Evolutionary conservation across 768 basidiomycete genomes (phyloP), one percentile per base, ranked within the genome.

Genomic region (Tephrocybe rancida): DNA sequence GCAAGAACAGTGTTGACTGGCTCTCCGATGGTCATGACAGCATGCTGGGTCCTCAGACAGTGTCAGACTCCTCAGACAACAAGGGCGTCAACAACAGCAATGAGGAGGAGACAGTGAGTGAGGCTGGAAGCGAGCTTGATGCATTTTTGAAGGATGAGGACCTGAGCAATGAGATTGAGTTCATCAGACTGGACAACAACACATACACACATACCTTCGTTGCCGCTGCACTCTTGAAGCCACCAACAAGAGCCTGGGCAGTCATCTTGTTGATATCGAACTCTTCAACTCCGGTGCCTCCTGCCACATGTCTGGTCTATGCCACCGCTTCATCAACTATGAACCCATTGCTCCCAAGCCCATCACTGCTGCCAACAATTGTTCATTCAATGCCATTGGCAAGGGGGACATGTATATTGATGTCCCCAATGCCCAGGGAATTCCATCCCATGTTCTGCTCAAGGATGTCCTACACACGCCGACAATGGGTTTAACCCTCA

Each of bases 311-410:
- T 54, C 57, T 22, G 53, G 52, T 7, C 30, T 48, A 8, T 24
- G 24, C 25, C 48, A 65, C 38, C 54, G 51, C 21, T 60, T 66
- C 48, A 51, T 57, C 19, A 62, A 62, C 44, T 65, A 59, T 47
- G 25, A 54, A 18, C 19, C 54, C 13, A 64, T 64, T 27, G 41
- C 57, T 6, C 56, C 59, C 0, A 55, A 56, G 29, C 51, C 46
- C 13, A 63, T 68, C 34, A 59, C 57, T 5, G 61, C 63, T 5
- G 64, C 67, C 19, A 59, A 67, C 37, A 67, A 65, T 44, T 48
- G 59, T 4, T 44, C 44, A 11, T 66, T 68, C 48, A 48, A 57
- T 25, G 64, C 26, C n/a, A n/a, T n/a, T n/a, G n/a, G n/a, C n/a
- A n/a, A n/a, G n/a, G n/a, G n/a, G n/a, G n/a, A n/a, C n/a, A n/a